These are phyloP conservation scores for Sphaerostilbella broomeana DNA, from an alignment of 2,329 filamentous ascomycete genomes.

Conservation along the genomic window DNA sequence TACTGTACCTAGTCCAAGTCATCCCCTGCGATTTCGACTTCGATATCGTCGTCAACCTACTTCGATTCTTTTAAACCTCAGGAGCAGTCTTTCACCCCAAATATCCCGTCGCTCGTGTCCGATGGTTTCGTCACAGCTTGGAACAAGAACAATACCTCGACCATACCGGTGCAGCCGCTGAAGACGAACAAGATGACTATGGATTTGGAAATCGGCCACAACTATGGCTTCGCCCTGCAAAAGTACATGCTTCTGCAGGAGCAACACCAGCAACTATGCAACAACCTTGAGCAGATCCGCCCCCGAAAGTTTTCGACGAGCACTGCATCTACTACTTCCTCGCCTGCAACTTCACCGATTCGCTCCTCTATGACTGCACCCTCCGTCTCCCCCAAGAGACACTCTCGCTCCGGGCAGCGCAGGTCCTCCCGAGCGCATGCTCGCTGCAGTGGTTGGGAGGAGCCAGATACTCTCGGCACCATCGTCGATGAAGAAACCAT, in stretches of 20 bases:
- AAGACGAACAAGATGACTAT: slow-evolving; percentile 22
- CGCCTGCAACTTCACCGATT: slow-evolving; percentile 55
- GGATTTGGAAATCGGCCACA: slow-evolving; percentile 22
- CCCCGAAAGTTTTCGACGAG: slow-evolving; percentile 30
- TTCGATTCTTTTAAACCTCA: slow-evolving; percentile 1
- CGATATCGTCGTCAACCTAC: neutral
- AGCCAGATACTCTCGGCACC: slow-evolving; percentile 28
- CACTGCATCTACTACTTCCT: slow-evolving; percentile 33
- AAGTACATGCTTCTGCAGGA: slow-evolving; percentile 48
- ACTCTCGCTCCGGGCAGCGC: slow-evolving; percentile 15
- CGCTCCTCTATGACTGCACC: slow-evolving; percentile 45
- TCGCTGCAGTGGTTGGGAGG: slow-evolving; percentile 30
- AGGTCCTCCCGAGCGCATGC: slow-evolving; percentile 21
- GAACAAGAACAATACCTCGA: slow-evolving; percentile 13
- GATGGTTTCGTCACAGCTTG: slow-evolving; percentile 26
- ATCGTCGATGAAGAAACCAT: slow-evolving; percentile 43
- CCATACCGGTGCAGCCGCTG: slow-evolving; percentile 13
- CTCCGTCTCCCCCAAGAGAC: slow-evolving; percentile 41
- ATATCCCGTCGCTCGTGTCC: slow-evolving; percentile 14
- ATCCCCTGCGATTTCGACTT: slow-evolving; percentile 5
- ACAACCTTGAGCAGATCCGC: slow-evolving; percentile 46
- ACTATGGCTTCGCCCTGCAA: slow-evolving; percentile 44
- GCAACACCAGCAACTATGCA: slow-evolving; percentile 47
- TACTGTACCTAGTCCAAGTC: neutral
- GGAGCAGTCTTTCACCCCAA: neutral